Evolutionary conservation across 2,329 filamentous ascomycete genomes (phyloP).

Genomic region (Myotisia sp.): DNA sequence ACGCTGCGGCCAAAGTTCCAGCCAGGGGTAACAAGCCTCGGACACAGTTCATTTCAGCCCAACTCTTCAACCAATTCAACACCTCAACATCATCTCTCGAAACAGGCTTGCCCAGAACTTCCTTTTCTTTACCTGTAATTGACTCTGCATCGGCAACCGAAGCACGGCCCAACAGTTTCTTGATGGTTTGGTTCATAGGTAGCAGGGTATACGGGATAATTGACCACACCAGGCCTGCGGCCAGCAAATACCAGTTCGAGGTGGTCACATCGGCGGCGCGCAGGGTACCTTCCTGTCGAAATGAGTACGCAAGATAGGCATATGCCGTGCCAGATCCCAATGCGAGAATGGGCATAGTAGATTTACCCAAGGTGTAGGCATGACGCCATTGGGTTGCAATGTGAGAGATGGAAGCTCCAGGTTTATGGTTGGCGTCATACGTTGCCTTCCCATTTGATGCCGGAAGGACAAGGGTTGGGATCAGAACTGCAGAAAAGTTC

Average conservation of each 20-base stretch:
- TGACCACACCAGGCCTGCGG: conserved; percentile 18
- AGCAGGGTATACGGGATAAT: conserved; percentile 23
- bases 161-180: conserved; percentile 16
- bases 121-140: conserved; percentile 9
- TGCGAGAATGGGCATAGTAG: conserved; percentile 37
- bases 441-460: conserved; percentile 7
- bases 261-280: conserved; percentile 10
- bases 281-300: conserved; percentile 9
- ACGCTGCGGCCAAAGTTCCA: conserved; percentile 6
- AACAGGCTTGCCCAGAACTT: conserved; percentile 7
- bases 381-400: conserved; percentile 20
- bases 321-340: conserved; percentile 41
- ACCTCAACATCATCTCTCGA: conserved; percentile 12
- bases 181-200: conserved; percentile 20
- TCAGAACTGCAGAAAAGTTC: conserved; percentile 8
- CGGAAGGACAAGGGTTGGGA: conserved; percentile 11
- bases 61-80: conserved; percentile 11
- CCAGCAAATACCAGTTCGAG: conserved; percentile 15
- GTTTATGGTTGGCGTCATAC: conserved; percentile 10
- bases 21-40: conserved; percentile 10
- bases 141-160: conserved; percentile 15
- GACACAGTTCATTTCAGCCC: conserved; percentile 9
- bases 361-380: conserved; percentile 37
- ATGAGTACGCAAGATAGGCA: conserved; percentile 22
- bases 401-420: conserved; percentile 13